phyloP scores from a whole-genome alignment of 2,329 filamentous ascomycete genomes.

The Calonectria henricotiae region DNA sequence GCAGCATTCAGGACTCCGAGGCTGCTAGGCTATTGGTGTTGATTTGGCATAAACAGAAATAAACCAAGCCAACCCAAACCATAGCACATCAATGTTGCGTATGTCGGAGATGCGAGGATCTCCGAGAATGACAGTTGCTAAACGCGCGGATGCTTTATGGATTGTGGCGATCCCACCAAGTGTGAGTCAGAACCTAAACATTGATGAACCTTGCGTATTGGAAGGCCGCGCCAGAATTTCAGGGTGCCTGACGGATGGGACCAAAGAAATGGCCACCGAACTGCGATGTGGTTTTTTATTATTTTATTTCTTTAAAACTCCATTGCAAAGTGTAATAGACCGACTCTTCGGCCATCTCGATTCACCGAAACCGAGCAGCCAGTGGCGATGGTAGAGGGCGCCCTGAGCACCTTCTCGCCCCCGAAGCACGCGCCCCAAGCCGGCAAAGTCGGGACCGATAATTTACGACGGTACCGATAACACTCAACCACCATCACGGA shows the following conservation, averaged over 20 bases:
- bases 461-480: constrained; percentile 27
- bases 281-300: not conserved
- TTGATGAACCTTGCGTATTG: constrained; percentile 1
- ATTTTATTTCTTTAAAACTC: not conserved
- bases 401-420: constrained; percentile 33
- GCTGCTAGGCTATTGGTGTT: not conserved
- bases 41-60: not conserved
- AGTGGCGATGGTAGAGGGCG: constrained; percentile 22
- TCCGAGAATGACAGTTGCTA: constrained; percentile 34
- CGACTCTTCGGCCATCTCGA: constrained; percentile 17
- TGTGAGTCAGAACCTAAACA: constrained; percentile 46
- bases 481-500: constrained; percentile 28
- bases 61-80: not conserved
- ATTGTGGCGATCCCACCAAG: constrained; percentile 41
- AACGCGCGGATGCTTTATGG: constrained; percentile 44
- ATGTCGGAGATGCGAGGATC: constrained; percentile 34
- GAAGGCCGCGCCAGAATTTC: constrained; percentile 27
- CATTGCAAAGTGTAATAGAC: constrained; percentile 13
- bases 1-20: not conserved
- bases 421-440: constrained; percentile 28
- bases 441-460: constrained; percentile 45
- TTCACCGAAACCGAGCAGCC: constrained; percentile 27
- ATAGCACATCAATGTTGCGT: not conserved
- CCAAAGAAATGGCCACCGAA: not conserved
- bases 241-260: constrained; percentile 14